phyloP scores from a whole-genome alignment of 345 rosid genomes.

The thale cress (Arabidopsis thaliana) region TAIR10.1 NC_003075.7:8557001-8557500 shows the following conservation, averaged over 20 bases:
- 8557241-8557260: conserved; percentile 13
- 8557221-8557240: conserved; percentile 18
- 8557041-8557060: conserved; percentile 32
- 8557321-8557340: not conserved
- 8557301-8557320: too few species aligned
- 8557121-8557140: conserved; percentile 86
- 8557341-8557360: conserved; percentile 2
- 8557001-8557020: conserved; percentile 73
- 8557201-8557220: conserved; percentile 14
- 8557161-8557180: conserved; percentile 79
- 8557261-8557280: conserved; percentile 2
- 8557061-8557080: conserved; percentile 19
- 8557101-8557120: conserved; percentile 75
- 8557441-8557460: conserved; percentile 42
- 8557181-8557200: conserved; percentile 45
- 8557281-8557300: too few species aligned
- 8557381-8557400: conserved; percentile 5
- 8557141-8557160: conserved; percentile 92
- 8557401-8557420: not conserved
- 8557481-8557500: conserved; percentile 60
- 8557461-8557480: conserved; percentile 54
- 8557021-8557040: conserved; percentile 54
- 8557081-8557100: conserved; percentile 45
- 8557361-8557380: conserved; percentile 14
- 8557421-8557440: not conserved